phyloP scores from a whole-genome alignment of 495 filamentous ascomycete genomes.

The Penicillium daleae region DNA sequence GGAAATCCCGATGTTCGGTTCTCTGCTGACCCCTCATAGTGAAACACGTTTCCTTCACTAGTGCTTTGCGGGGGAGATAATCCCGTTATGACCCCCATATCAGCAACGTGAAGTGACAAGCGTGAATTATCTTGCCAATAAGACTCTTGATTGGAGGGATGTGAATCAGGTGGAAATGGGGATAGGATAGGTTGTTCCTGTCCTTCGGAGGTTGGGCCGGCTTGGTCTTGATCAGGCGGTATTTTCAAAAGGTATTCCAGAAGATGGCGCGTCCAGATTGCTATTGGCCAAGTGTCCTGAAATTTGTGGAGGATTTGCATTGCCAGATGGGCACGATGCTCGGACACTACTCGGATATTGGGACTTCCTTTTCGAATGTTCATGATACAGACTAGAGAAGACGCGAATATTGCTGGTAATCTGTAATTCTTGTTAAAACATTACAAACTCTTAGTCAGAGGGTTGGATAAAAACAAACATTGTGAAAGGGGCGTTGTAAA shows the following conservation, averaged over 20 bases:
- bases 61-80: conserved; percentile 3
- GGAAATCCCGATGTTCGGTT: background rate
- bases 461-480: background rate
- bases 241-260: background rate
- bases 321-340: background rate
- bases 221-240: background rate
- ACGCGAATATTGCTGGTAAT: background rate
- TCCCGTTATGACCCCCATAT: background rate
- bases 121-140: background rate
- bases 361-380: background rate
- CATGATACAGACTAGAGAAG: background rate
- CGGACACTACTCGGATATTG: background rate
- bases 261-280: conserved; percentile 5
- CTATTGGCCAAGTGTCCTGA: conserved; percentile 8
- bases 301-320: background rate
- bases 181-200: background rate
- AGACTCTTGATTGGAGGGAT: background rate
- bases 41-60: conserved; percentile 4
- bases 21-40: background rate
- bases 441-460: background rate
- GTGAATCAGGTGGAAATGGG: background rate
- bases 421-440: background rate
- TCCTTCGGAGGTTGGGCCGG: background rate
- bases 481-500: background rate
- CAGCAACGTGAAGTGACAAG: background rate